Evolutionary conservation across 805 yeast species (phyloP), one percentile per base, ranked within the genome.

Genomic region (Cyberlindnera americana): DNA sequence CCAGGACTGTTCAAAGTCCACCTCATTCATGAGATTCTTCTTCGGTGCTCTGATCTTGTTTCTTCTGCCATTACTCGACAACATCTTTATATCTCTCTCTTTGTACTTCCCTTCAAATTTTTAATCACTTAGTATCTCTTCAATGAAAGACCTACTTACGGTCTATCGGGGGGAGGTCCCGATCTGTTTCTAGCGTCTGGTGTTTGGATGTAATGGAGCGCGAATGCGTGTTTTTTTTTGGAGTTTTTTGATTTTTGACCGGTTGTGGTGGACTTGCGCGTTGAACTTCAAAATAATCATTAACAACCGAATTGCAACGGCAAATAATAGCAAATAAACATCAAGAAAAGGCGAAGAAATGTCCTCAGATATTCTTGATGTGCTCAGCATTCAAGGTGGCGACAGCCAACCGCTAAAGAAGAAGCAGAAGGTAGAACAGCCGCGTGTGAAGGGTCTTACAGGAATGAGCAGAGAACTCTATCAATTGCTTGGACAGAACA

Each of bases 381-480:
- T 85, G 43, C 68, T 85, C 45, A 83, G 83, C 63, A 77, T 83
- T 47, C 80, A 75, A 37, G 56, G 56, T n/a, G 50, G 40, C 5
- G 46, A 52, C 21, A 44, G 52, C 23, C 48, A 40, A 21, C 50
- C 46, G 12, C 47, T 60, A 1, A 56, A 53, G 43, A 64, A 66
- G 46, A 62, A 60, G 52, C 64, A 62, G 40, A 66, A 61, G 39
- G n/a, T 37, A 3, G 48, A 40, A 29, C 44, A 38, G 25, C 47
- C 37, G 23, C 50, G 48, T 29, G 48, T 53, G 22, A 64, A 63
- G 31, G 49, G 49, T n/a, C 37, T 44, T 7, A 67, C 79, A 2
- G 95, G 95, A 19, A 83, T 91, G 77, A 90, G 86, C 47, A 74
- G 98, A 50, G 99, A 93, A 59, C 67, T 93, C 38, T 90, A 83